These are phyloP conservation scores for Lentinula guzmanii DNA, from an alignment of 768 basidiomycete genomes.

Conservation along the genomic window DNA sequence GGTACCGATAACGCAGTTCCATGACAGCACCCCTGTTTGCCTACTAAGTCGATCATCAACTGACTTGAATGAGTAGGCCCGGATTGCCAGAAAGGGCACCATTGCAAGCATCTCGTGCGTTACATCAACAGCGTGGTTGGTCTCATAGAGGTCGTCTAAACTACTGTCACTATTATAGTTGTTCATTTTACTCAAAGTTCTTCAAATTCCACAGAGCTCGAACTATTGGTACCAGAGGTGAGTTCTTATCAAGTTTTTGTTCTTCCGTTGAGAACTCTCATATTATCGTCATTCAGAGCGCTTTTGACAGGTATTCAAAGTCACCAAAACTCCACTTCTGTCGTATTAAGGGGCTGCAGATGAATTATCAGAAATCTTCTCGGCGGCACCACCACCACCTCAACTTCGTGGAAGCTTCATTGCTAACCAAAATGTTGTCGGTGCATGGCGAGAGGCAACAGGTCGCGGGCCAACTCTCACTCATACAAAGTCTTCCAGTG, in stretches of 20 bases:
- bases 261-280: not conserved
- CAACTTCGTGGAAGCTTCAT: not conserved
- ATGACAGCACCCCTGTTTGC: not conserved
- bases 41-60: not conserved
- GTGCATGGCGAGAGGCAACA: constrained; percentile 5
- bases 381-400: constrained; percentile 1
- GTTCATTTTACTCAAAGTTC: constrained; percentile 3
- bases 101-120: constrained; percentile 4
- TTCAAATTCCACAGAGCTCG: constrained; percentile 3
- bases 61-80: not conserved
- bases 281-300: not conserved
- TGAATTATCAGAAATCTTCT: constrained; percentile 2
- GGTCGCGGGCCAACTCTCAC: not conserved
- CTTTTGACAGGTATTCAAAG: not conserved
- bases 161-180: not conserved
- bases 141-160: not conserved
- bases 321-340: not conserved
- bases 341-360: not conserved
- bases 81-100: constrained; percentile 1
- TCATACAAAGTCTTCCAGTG: not conserved
- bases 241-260: not conserved
- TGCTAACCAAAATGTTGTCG: not conserved
- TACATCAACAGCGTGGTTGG: not conserved
- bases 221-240: constrained; percentile 4
- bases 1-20: too few species aligned